Evolutionary conservation across 2,329 filamentous ascomycete genomes (phyloP).

Genomic region (Aspergillus sp.): DNA sequence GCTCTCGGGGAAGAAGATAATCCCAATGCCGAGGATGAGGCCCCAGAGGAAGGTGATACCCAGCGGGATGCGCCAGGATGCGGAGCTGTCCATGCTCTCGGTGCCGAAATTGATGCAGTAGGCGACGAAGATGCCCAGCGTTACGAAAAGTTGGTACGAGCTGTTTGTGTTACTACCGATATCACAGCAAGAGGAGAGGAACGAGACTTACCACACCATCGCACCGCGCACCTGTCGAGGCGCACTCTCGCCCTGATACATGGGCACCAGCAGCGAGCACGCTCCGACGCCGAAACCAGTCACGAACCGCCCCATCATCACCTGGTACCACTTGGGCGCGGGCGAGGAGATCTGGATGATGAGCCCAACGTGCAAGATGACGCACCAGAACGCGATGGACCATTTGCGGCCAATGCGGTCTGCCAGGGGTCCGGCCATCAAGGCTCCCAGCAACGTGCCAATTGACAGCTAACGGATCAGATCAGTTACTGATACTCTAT

Average conservation of each 20-base stretch:
- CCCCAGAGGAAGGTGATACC: constrained; percentile 57
- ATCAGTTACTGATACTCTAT: neutral
- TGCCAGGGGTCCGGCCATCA: constrained; percentile 42
- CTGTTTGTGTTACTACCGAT: constrained; percentile 20
- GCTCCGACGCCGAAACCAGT: constrained; percentile 61
- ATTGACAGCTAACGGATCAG: neutral
- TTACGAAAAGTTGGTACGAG: constrained; percentile 47
- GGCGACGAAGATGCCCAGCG: constrained; percentile 43
- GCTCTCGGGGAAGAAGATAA: constrained; percentile 54
- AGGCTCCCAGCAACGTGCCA: constrained; percentile 41
- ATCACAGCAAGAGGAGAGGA: constrained; percentile 38
- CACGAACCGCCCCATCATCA: constrained; percentile 48
- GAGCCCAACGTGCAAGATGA: constrained; percentile 38
- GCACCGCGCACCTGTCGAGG: constrained; percentile 70
- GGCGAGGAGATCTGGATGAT: constrained; percentile 43
- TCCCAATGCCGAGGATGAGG: constrained; percentile 51
- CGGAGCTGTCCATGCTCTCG: constrained; percentile 35
- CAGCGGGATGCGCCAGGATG: constrained; percentile 48
- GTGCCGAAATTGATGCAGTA: constrained; percentile 45
- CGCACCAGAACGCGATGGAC: constrained; percentile 39
- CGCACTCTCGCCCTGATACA: constrained; percentile 76
- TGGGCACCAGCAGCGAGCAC: constrained; percentile 59
- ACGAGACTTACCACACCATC: constrained; percentile 50
- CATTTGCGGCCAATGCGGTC: constrained; percentile 42
- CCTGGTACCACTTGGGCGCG: constrained; percentile 36